A percentile compares a stretch with the other conserved stretches of the same genome.
Evolutionary conservation across 768 basidiomycete genomes (phyloP).

Genomic region (Termitomyces sp.): DNA sequence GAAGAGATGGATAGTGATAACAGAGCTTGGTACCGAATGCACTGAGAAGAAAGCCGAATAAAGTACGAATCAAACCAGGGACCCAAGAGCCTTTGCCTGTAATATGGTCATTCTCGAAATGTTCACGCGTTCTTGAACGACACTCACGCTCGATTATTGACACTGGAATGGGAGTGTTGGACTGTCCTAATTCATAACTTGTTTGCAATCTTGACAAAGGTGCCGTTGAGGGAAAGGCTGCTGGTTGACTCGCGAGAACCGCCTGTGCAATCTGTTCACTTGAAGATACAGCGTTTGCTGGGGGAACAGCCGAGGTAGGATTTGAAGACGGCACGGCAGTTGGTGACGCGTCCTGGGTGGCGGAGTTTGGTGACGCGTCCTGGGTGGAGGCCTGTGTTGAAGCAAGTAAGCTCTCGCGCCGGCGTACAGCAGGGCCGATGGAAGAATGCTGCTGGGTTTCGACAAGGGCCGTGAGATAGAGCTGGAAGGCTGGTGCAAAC

Average conservation of each 20-base stretch:
- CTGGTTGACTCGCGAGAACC: conserved; percentile 34
- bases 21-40: conserved; percentile 56
- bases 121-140: not conserved
- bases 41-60: conserved; percentile 43
- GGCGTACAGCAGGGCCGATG: conserved; percentile 60
- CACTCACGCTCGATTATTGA: conserved; percentile 76
- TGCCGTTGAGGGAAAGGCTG: conserved; percentile 17
- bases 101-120: conserved; percentile 4
- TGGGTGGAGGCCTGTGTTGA: conserved; percentile 16
- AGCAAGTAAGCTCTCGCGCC: conserved; percentile 60
- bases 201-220: conserved; percentile 40
- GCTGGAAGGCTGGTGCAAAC: conserved; percentile 67
- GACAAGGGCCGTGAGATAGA: conserved; percentile 68
- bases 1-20: not conserved
- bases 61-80: conserved; percentile 57
- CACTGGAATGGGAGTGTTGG: conserved; percentile 68
- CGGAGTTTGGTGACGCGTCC: conserved; percentile 6
- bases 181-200: conserved; percentile 36
- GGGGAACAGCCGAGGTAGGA: conserved; percentile 7
- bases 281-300: conserved; percentile 5
- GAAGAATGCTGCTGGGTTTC: conserved; percentile 52
- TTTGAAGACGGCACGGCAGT: conserved; percentile 7
- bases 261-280: conserved; percentile 44
- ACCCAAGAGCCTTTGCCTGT: conserved; percentile 68
- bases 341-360: conserved; percentile 10